Evolutionary conservation across 1,139 yeast genomes (phyloP).

Genomic region (Zygotorulaspora mrakii): DNA sequence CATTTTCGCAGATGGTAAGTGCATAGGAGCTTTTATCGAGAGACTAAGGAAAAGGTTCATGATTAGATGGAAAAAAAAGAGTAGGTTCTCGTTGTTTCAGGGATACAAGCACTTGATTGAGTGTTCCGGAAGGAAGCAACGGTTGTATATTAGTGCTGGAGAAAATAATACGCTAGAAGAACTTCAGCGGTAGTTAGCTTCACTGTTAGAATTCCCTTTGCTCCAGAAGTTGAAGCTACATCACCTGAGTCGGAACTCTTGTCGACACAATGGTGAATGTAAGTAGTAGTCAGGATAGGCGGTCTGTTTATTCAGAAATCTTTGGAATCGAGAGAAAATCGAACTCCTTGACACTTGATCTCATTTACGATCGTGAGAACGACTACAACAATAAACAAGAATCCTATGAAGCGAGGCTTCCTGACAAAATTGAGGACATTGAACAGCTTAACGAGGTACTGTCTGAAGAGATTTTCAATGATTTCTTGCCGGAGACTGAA

Average conservation of each 20-base stretch:
- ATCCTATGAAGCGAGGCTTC: slow-evolving; percentile 12
- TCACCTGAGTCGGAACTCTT: not conserved
- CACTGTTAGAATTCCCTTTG: not conserved
- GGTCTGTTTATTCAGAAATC: slow-evolving; percentile 23
- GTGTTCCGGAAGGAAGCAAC: not conserved
- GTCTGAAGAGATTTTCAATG: slow-evolving; percentile 23
- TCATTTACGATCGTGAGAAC: slow-evolving; percentile 4
- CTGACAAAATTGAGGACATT: slow-evolving; percentile 29
- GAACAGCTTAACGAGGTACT: slow-evolving; percentile 20
- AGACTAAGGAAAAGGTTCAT: not conserved
- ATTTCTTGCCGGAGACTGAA: slow-evolving; percentile 12
- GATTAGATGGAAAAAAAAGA: not conserved
- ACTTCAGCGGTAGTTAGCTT: not conserved
- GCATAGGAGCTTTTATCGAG: not conserved
- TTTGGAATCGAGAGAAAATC: slow-evolving; percentile 32
- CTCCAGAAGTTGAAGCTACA: not conserved
- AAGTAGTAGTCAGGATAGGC: slow-evolving; percentile 14
- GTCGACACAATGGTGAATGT: slow-evolving; percentile 8
- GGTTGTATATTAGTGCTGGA: not conserved
- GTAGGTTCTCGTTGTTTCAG: not conserved
- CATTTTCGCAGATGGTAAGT: not conserved
- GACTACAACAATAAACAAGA: slow-evolving; percentile 3
- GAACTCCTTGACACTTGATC: slow-evolving; percentile 16
- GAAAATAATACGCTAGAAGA: not conserved
- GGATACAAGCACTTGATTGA: not conserved